phyloP scores from a whole-genome alignment of 805 yeast genomes.

The Yarrowia sp. region DNA sequence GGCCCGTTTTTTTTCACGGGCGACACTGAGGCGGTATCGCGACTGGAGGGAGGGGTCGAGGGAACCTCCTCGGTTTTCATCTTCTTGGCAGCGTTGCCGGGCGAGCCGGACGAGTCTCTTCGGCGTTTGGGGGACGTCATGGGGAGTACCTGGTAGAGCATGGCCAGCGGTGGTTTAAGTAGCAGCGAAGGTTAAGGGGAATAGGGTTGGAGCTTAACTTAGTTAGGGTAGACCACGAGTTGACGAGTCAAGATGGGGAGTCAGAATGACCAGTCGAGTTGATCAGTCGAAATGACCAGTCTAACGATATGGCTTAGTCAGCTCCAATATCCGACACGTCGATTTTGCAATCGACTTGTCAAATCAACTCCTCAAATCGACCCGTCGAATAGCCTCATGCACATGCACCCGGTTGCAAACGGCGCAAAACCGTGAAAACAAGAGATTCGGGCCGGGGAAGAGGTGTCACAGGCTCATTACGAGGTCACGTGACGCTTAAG shows the following conservation, averaged over 20 bases:
- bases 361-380: background rate
- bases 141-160: too few species aligned
- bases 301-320: background rate
- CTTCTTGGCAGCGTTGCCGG: constrained; percentile 9
- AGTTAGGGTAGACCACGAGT: background rate
- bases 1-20: background rate
- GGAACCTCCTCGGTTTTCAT: background rate
- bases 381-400: background rate
- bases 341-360: background rate
- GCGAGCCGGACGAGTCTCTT: constrained; percentile 7
- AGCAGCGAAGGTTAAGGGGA: background rate
- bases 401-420: background rate
- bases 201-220: background rate
- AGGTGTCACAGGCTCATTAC: too few species aligned
- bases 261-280: background rate
- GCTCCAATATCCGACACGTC: background rate
- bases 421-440: background rate
- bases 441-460: too few species aligned
- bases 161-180: too few species aligned
- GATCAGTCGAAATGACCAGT: background rate
- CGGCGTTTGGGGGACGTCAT: constrained; percentile 24
- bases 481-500: background rate
- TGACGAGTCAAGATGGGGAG: background rate
- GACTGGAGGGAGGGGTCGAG: background rate
- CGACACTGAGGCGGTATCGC: background rate